Evolutionary conservation across 306 rosid species (phyloP), one percentile per base, ranked within the genome.

Genomic region (Nissolia schottii): DNA sequence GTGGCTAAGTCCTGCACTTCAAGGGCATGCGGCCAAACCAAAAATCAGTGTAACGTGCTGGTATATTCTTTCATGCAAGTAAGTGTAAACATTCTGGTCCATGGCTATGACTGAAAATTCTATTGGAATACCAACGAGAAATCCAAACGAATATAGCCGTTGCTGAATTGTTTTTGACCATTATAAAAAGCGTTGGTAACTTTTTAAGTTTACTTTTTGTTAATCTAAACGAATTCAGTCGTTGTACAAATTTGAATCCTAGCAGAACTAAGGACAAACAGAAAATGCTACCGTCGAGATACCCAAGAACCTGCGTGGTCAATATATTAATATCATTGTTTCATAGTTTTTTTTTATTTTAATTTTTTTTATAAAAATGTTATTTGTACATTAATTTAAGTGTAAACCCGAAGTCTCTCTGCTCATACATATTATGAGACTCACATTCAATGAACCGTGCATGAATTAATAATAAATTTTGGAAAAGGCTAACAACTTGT

Each of bases 191-290:
- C 6, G 20, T 14, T 19, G 6, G 7, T 27, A 76, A 41, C 59
- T 59, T 77, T 43, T 50, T 3, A 22, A 3, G 19, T 4, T 70
- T 19, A n/a, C 62, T 61, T 70, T 74, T 65, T 16, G n/a, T 66
- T 43, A 46, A 71, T 67, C 62, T 65, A 34, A 55, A 20, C 71
- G 2, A 76, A 55, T 45, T 14, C 64, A 53, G 46, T 80, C 84
- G 87, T 80, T 83, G 51, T 46, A 18, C 71, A 38, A 70, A 67
- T 80, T 83, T 72, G 66, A 75, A 79, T 71, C 70, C 49, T 38
- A 50, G 16, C 60, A 79, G 70, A 54, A 65, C 9, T 13, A 28
- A 27, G 24, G 80, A 79, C 81, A 83, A 58, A 35, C 67, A 41
- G 19, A 73, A 70, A 27, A 70, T 79, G 71, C 6, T 56, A 19